phyloP scores from a whole-genome alignment of 768 basidiomycete species.

The Tricholomella constricta region DNA sequence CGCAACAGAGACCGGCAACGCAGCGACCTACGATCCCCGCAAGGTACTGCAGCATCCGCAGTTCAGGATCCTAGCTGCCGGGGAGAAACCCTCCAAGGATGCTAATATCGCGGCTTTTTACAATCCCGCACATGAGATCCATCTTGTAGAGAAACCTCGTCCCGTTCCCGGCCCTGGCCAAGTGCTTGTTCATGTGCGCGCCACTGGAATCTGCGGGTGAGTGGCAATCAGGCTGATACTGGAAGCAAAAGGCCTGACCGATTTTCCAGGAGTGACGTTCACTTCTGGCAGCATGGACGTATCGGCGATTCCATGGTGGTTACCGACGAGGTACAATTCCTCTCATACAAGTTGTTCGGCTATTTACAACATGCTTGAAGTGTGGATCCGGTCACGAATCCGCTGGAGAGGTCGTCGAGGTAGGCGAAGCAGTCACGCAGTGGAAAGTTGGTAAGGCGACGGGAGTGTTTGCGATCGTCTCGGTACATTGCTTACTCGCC shows the following conservation, averaged over 20 bases:
- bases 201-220: slow-evolving; percentile 72
- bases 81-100: slow-evolving; percentile 47
- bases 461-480: neutral
- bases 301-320: slow-evolving; percentile 74
- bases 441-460: slow-evolving; percentile 55
- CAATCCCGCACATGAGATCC: slow-evolving; percentile 62
- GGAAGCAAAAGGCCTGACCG: neutral
- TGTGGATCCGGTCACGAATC: slow-evolving; percentile 74
- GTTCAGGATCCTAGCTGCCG: slow-evolving; percentile 52
- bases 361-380: slow-evolving; percentile 28
- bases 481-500: neutral
- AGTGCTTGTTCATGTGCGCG: slow-evolving; percentile 64
- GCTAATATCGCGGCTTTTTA: slow-evolving; percentile 67
- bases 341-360: neutral
- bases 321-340: slow-evolving; percentile 54
- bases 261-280: slow-evolving; percentile 60
- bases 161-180: slow-evolving; percentile 64
- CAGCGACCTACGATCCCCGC: slow-evolving; percentile 55
- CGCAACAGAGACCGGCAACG: slow-evolving; percentile 33
- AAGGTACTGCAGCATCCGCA: slow-evolving; percentile 57
- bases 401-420: slow-evolving; percentile 64
- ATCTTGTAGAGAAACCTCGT: slow-evolving; percentile 66
- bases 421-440: slow-evolving; percentile 65
- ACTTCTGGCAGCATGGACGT: slow-evolving; percentile 73
- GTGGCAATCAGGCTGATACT: slow-evolving; percentile 18